phyloP scores from a whole-genome alignment of 306 rosid species.

The Malus asiatica region DNA sequence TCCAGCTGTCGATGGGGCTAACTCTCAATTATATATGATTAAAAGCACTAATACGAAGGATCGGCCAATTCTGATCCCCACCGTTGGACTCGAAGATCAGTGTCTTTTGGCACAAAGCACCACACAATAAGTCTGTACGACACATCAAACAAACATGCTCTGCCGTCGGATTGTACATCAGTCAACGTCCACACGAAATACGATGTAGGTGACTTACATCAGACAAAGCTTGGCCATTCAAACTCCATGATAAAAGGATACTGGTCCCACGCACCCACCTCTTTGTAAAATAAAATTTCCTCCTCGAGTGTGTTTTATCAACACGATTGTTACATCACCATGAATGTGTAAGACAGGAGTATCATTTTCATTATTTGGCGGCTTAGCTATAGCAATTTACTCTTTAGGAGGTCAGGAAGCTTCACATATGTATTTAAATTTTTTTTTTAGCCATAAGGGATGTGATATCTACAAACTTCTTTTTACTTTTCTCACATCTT shows the following conservation, averaged over 20 bases:
- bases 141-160: slow-evolving; percentile 6
- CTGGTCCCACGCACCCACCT: slow-evolving; percentile 46
- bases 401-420: accelerated
- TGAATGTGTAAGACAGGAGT: not conserved
- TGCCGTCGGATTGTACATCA: slow-evolving; percentile 22
- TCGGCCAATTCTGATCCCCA: slow-evolving; percentile 9
- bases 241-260: slow-evolving; percentile 25
- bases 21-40: slow-evolving; percentile 6
- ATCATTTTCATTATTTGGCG: not conserved
- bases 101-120: slow-evolving; percentile 5
- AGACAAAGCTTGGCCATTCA: slow-evolving; percentile 31
- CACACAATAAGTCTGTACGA: not conserved
- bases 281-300: not conserved
- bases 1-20: slow-evolving; percentile 43
- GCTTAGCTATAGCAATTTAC: no score
- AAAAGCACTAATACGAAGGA: not conserved
- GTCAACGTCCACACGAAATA: slow-evolving; percentile 12
- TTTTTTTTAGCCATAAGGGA: no score
- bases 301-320: not conserved
- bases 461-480: no score
- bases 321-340: not conserved
- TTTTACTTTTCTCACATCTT: no score
- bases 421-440: accelerated
- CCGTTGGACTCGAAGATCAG: slow-evolving; percentile 1
- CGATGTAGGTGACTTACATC: slow-evolving; percentile 22